Base-by-base conservation (phyloP, 495 filamentous ascomycete genomes). In the Parachaetomium inaequale region DNA sequence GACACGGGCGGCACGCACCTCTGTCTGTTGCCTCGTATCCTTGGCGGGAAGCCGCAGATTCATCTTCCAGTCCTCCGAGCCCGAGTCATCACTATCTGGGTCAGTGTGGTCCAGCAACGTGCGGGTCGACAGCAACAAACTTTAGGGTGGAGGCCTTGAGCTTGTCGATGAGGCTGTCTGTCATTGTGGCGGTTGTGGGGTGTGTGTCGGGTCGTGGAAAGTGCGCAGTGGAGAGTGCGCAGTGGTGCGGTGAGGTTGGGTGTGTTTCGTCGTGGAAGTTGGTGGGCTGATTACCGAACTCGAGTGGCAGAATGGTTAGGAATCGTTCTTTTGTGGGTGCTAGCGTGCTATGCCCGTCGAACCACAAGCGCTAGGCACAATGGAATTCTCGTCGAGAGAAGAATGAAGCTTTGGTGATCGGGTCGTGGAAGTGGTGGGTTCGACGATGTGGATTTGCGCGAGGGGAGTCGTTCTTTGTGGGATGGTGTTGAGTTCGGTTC, bases 11-110 rank as follows among this genome's bases (percentile, higher is more conserved):
- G 0, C 1, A 77, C 80, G 47, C 75, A 96, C 92, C 84, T 98
- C 95, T 32, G 94, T 98, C 74, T 98, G 95, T 63, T 88, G 88
- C 72, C 94, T 87, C 43, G 83, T 82, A 76, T 98, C 94, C 76
- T 90, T 95, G 42, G 84, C 80, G 19, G 92, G 90, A 49, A 88
- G 72, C 64, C 92, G 91, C 59, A 96, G 77, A 57, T 82, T 84
- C 57, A 87, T 84, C 74, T 91, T 95, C 88, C 90, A 93, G 70
- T 88, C 85, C 28, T 84, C 81, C 28, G 87, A 83, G 66, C 82
- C 69, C 62, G 75, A 67, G 66, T 72, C 70, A 73, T 85, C 85
- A 70, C 84, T 73, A 55, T 40, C 42, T 7, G 64, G 5, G 68
- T 69, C 62, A 69, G 56, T 64, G 50, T 58, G 59, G 56, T 63